Conservation (phyloP, 768 basidiomycete species). For the Boletus rex-veris region DNA sequence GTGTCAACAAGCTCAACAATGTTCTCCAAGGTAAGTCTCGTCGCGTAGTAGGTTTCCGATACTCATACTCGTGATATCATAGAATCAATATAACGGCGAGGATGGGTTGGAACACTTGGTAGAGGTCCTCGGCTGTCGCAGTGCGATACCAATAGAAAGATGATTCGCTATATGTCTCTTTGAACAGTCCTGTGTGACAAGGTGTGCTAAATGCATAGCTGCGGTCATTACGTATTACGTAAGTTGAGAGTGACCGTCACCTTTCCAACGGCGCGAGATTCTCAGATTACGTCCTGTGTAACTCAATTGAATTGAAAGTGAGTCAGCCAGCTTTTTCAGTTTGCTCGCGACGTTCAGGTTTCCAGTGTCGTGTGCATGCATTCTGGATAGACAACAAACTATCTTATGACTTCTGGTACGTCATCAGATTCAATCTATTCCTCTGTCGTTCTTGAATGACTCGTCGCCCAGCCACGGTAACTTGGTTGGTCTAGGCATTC, state of each 20-base stretch:
- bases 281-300: too few relatives aligned
- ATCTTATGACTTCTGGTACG: conserved; percentile 19
- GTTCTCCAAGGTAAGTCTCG: conserved; percentile 69
- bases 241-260: background rate
- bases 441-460: background rate
- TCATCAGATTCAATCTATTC: background rate
- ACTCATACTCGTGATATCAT: conserved; percentile 8
- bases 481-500: conserved; percentile 21
- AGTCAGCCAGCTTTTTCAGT: too few relatives aligned
- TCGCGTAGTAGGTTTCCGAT: background rate
- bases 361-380: background rate
- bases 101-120: background rate
- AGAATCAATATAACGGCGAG: conserved; percentile 25
- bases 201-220: too few relatives aligned
- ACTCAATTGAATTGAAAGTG: too few relatives aligned
- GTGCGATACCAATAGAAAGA: conserved; percentile 11
- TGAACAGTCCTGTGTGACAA: background rate
- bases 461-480: conserved; percentile 11
- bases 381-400: background rate
- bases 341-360: too few relatives aligned
- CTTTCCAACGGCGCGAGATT: too few relatives aligned
- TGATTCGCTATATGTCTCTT: background rate
- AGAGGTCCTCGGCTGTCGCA: background rate
- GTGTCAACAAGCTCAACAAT: conserved; percentile 92
- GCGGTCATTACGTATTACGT: background rate